These are phyloP conservation scores for Trichosporon ovoides DNA, from an alignment of 1,284 basidiomycete species.

Conservation along the genomic window DNA sequence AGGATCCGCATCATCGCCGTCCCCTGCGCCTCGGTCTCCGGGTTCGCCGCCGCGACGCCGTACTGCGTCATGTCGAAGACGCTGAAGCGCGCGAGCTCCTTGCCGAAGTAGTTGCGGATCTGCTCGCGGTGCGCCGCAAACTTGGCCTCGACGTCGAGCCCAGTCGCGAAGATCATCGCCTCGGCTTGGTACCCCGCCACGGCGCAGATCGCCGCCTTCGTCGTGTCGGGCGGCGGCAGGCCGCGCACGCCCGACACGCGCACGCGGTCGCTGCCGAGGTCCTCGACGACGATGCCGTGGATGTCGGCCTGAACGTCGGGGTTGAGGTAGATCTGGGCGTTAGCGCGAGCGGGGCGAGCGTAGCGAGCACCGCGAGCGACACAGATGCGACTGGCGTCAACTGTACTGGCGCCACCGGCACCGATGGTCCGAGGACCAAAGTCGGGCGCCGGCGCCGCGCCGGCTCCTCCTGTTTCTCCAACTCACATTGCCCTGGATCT, in stretches of 20 bases:
- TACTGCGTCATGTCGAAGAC: constrained; percentile 26
- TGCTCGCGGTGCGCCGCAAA: constrained; percentile 25
- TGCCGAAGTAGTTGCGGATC: constrained; percentile 11
- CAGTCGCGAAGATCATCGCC: constrained; percentile 19
- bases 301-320: constrained; percentile 30
- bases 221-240: constrained; percentile 27
- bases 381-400: too few species aligned
- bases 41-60: constrained; percentile 20
- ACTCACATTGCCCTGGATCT: constrained; percentile 24
- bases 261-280: constrained; percentile 23
- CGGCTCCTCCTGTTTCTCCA: too few species aligned
- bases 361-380: background rate
- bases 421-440: too few species aligned
- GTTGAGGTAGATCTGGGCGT: constrained; percentile 23
- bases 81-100: constrained; percentile 4
- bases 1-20: constrained; percentile 28
- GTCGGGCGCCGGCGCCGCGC: too few species aligned
- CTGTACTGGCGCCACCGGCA: too few species aligned
- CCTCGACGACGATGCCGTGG: constrained; percentile 18
- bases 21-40: constrained; percentile 21
- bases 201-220: constrained; percentile 29
- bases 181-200: constrained; percentile 29
- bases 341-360: background rate
- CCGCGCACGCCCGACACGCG: constrained; percentile 24
- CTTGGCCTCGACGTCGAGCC: constrained; percentile 27